Base-by-base conservation (phyloP, 169 alveolate genomes). In the Plasmodium vinckei region DNA sequence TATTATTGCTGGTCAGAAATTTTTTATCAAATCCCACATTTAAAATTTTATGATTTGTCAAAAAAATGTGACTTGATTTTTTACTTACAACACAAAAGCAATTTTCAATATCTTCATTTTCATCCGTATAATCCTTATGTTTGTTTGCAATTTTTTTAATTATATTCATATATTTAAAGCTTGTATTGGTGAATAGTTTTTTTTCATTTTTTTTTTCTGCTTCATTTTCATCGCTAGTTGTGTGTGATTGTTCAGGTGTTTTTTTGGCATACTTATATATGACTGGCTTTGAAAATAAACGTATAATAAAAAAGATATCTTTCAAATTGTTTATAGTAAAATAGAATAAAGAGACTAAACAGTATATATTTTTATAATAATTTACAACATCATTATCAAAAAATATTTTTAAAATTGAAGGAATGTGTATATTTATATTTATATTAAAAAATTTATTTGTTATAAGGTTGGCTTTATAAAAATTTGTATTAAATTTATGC, bases 131-230 rank as follows among this genome's bases (percentile, higher is more conserved):
- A 21, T 54, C 61, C 3, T 23, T 33, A 17, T 56, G n/a, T 42
- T 68, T 56, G 9, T 23, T 19, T 10, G 68, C 67, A 15, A 75
- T 75, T 17, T 33, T 57, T 15, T 75, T 63, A 75, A 75, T 63
- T 56, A 75, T 33, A 9, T 75, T 17, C 63, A 75, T 75, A 54
- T 63, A 75, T 44, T 75, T 75, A 49, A 75, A 75, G 19, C 17
- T 51, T 2, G 7, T 3, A 51, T 15, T 51, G 0, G 5, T 33
- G 46, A 23, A 25, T 4, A 13, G 49, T 1, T 27, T 61, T 44
- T n/a, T 25, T 4, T 15, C 44, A 6, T n/a, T n/a, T 70, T 21
- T 6, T 27, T 51, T 27, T 0, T 15, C 47, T 44, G 15, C 7
- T 2, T 4, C 19, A 19, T 17, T 70, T 61, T 61, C 7, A 9